Percentiles rank a stretch among this genome's conserved stretches.
Conservation (phyloP, 805 yeast genomes). For the Barnettozyma wickerhamii region DNA sequence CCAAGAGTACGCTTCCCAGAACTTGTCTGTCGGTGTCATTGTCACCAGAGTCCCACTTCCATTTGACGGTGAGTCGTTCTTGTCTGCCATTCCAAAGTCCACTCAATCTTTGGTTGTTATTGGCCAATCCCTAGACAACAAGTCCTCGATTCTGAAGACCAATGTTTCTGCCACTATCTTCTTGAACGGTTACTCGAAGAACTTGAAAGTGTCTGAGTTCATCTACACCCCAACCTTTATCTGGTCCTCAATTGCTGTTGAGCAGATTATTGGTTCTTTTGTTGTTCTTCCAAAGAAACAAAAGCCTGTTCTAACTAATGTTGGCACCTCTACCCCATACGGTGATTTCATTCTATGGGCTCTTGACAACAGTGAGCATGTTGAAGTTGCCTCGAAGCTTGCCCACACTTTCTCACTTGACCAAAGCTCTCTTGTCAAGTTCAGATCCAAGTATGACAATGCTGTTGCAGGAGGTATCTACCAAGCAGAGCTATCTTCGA, state of each 20-base stretch:
- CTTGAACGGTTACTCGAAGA: constrained; percentile 30
- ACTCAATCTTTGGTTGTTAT: constrained; percentile 62
- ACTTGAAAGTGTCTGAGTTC: constrained; percentile 46
- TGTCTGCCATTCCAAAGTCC: constrained; percentile 51
- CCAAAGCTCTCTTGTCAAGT: constrained; percentile 44
- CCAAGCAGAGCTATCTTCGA: constrained; percentile 53
- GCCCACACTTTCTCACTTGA: constrained; percentile 69
- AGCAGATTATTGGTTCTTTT: constrained; percentile 44
- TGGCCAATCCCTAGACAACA: constrained; percentile 44
- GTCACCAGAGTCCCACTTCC: constrained; percentile 78
- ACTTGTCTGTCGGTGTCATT: constrained; percentile 55
- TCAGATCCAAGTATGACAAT: constrained; percentile 71
- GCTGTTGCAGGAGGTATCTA: constrained; percentile 66
- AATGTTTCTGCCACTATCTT: constrained; percentile 74
- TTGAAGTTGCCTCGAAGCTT: constrained; percentile 55
- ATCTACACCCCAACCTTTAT: constrained; percentile 46
- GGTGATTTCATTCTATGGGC: constrained; percentile 56
- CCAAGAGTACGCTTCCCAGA: constrained; percentile 28
- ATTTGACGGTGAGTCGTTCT: constrained; percentile 61
- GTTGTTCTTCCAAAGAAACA: constrained; percentile 26
- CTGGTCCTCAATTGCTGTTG: constrained; percentile 53
- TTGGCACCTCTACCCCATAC: constrained; percentile 15
- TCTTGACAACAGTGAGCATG: constrained; percentile 54
- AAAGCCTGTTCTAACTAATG: constrained; percentile 2
- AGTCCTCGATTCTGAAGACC: constrained; percentile 48